A percentile compares a stretch with the other conserved stretches of the same genome.
Evolutionary conservation across 1,284 basidiomycete species (phyloP).

Genomic region (Moniliophthora roreri): DNA sequence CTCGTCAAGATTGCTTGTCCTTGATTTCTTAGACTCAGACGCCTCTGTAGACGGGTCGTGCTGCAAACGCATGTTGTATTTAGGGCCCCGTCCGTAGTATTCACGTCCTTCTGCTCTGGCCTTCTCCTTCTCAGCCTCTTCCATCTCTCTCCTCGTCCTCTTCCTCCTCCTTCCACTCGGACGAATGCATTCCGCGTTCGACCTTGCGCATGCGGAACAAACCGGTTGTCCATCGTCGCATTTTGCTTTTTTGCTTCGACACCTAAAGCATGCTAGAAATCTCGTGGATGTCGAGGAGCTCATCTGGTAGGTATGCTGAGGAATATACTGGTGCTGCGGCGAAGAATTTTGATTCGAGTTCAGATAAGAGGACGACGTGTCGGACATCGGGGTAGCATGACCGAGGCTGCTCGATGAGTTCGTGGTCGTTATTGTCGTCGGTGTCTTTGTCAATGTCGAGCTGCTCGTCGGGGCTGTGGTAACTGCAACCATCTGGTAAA

Average conservation of each 20-base stretch:
- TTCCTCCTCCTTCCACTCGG: slow-evolving; percentile 14
- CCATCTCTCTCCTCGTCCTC: slow-evolving; percentile 16
- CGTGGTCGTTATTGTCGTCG: too few relatives aligned
- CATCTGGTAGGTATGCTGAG: too few relatives aligned
- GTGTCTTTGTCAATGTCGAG: too few relatives aligned
- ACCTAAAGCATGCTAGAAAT: slow-evolving; percentile 13
- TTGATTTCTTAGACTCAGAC: not conserved
- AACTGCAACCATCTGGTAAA: too few relatives aligned
- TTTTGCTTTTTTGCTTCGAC: slow-evolving; percentile 14
- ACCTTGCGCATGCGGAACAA: slow-evolving; percentile 13
- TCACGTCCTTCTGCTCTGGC: not conserved
- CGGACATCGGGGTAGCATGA: too few relatives aligned
- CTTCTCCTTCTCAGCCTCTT: slow-evolving; percentile 10
- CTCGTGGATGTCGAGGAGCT: not conserved
- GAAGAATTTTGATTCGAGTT: too few relatives aligned
- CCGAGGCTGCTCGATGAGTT: too few relatives aligned
- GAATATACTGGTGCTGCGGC: too few relatives aligned
- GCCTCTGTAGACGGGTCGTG: not conserved
- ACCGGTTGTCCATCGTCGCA: slow-evolving; percentile 14
- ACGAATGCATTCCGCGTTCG: slow-evolving; percentile 13
- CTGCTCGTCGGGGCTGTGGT: too few relatives aligned
- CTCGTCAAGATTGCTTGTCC: too few relatives aligned
- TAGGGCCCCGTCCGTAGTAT: not conserved
- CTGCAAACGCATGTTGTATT: not conserved
- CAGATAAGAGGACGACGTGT: too few relatives aligned